Percentiles rank a stretch among this genome's conserved stretches.
Evolutionary conservation across 1,284 basidiomycete species (phyloP).

Genomic region (Erythrobasidium hasegawianum): DNA sequence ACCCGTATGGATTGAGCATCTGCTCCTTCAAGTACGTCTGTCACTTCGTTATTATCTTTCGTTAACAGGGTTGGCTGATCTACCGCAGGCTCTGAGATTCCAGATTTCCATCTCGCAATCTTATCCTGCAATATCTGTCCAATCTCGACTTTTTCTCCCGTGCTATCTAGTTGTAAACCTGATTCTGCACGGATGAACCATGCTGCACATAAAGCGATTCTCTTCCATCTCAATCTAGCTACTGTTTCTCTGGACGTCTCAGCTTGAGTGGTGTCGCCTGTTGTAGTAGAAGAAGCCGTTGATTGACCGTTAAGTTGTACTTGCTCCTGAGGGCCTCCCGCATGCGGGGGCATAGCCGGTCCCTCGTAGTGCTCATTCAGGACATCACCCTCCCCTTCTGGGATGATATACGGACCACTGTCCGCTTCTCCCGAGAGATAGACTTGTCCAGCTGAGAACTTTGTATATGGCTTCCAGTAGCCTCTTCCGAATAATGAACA

Average conservation of each 20-base stretch:
- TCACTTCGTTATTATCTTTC: no score
- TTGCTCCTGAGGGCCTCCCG: constrained; percentile 1
- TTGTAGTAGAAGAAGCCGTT: constrained; percentile 5
- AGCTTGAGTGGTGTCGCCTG: constrained; percentile 50
- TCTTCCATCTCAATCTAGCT: constrained; percentile 60
- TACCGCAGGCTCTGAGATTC: constrained; percentile 57
- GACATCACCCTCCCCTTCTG: constrained; percentile 70
- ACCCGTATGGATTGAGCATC: no score
- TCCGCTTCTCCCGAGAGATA: not conserved
- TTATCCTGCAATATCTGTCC: constrained; percentile 59
- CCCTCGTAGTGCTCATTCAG: constrained; percentile 50
- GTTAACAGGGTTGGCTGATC: constrained; percentile 24
- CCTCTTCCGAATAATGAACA: constrained; percentile 77
- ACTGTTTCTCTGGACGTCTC: constrained; percentile 56
- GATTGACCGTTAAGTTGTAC: not conserved
- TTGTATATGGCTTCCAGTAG: constrained; percentile 62
- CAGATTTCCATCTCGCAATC: constrained; percentile 65
- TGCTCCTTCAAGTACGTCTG: no score
- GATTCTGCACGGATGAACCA: constrained; percentile 67
- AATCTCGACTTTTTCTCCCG: constrained; percentile 13
- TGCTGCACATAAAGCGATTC: constrained; percentile 68
- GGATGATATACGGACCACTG: constrained; percentile 38
- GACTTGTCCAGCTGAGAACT: constrained; percentile 3
- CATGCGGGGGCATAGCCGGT: constrained; percentile 20
- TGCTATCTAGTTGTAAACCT: constrained; percentile 64